phyloP scores from a whole-genome alignment of 1,284 basidiomycete species.

The Erythrobasidium hasegawianum region DNA sequence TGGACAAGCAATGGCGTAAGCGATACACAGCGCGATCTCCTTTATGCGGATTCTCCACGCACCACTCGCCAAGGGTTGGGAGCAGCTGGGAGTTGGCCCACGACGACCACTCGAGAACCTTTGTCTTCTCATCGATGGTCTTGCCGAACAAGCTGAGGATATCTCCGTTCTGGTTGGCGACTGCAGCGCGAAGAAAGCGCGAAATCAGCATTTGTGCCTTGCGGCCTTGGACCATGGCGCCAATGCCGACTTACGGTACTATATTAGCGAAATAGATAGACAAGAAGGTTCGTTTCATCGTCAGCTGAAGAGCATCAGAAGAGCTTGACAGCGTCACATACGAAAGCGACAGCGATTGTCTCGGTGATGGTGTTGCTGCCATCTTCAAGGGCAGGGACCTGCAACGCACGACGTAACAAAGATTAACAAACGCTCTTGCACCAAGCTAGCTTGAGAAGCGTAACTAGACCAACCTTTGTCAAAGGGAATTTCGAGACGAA shows the following conservation, averaged over 20 bases:
- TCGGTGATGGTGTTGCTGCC: conserved; percentile 74
- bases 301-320: conserved; percentile 33
- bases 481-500: conserved; percentile 41
- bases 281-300: not conserved
- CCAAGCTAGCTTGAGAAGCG: not conserved
- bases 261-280: conserved; percentile 54
- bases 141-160: conserved; percentile 42
- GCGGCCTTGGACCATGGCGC: not conserved
- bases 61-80: conserved; percentile 40
- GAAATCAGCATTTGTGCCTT: not conserved
- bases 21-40: too few species aligned
- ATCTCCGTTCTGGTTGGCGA: conserved; percentile 29
- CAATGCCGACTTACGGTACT: conserved; percentile 31
- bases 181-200: not conserved
- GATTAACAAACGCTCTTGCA: not conserved
- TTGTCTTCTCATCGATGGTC: conserved; percentile 39
- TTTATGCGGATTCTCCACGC: too few species aligned
- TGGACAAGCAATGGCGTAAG: conserved; percentile 61
- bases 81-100: conserved; percentile 29
- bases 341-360: conserved; percentile 73
- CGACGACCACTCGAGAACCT: conserved; percentile 42
- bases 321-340: conserved; percentile 56
- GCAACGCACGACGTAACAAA: too few species aligned
- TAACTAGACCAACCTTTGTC: conserved; percentile 34
- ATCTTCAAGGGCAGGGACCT: conserved; percentile 80